phyloP scores from a whole-genome alignment of 2,329 filamentous ascomycete genomes.

The Lachnellula subtilissima region DNA sequence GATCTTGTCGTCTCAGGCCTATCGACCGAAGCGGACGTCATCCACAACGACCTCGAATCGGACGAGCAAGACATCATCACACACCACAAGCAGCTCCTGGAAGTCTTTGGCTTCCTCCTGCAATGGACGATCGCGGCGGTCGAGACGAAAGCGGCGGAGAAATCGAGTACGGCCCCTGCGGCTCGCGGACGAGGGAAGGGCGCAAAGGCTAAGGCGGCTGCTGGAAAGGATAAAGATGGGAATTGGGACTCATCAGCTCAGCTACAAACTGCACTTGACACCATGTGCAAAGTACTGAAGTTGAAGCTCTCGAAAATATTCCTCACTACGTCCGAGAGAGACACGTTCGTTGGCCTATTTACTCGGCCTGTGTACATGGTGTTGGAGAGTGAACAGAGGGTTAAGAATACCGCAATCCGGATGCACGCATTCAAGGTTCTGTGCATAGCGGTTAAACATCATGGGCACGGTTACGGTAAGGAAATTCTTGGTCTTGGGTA shows the following conservation, averaged over 20 bases:
- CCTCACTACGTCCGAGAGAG: slow-evolving; percentile 89
- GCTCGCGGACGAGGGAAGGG: slow-evolving; percentile 69
- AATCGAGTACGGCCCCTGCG: slow-evolving; percentile 67
- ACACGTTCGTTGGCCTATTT: slow-evolving; percentile 88
- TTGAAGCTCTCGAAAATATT: slow-evolving; percentile 91
- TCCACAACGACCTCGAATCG: slow-evolving; percentile 78
- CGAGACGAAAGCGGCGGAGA: slow-evolving; percentile 89
- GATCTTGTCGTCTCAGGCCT: slow-evolving; percentile 84
- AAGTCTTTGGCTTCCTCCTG: slow-evolving; percentile 88
- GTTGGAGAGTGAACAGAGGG: slow-evolving; percentile 86
- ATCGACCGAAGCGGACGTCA: slow-evolving; percentile 77
- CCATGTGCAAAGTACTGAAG: slow-evolving; percentile 94
- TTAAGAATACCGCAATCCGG: slow-evolving; percentile 81
- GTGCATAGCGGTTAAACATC: slow-evolving; percentile 94
- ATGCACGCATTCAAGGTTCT: slow-evolving; percentile 98
- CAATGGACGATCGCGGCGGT: slow-evolving; percentile 96
- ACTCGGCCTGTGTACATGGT: slow-evolving; percentile 92
- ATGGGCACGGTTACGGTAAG: slow-evolving; percentile 90
- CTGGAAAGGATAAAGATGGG: slow-evolving; percentile 56
- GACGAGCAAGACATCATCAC: slow-evolving; percentile 85
- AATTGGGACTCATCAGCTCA: slow-evolving; percentile 87
- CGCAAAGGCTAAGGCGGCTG: slow-evolving; percentile 68
- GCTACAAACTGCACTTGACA: slow-evolving; percentile 81
- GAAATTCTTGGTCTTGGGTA: slow-evolving; percentile 2
- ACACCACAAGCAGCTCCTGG: slow-evolving; percentile 85